Conservation (phyloP, 768 basidiomycete species). For the Lactarius vividus region DNA sequence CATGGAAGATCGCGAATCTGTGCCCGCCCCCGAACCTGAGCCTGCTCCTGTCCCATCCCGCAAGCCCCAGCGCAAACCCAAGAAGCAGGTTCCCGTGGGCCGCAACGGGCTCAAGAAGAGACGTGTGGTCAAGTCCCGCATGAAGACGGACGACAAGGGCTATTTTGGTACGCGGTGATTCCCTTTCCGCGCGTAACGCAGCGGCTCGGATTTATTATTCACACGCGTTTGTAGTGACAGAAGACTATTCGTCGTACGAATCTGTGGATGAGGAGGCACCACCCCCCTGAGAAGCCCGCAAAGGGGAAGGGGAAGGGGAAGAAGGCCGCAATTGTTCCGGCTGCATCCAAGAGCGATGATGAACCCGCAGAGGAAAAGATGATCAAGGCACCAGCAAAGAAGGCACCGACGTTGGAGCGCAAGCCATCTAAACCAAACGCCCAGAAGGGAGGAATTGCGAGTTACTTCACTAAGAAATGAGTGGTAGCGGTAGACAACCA, state of each 20-base stretch:
- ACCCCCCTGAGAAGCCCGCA: constrained; percentile 28
- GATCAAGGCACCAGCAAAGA: constrained; percentile 10
- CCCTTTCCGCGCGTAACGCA: neutral
- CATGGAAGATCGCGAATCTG: constrained; percentile 30
- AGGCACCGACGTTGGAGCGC: constrained; percentile 4
- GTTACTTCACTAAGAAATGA: constrained; percentile 23
- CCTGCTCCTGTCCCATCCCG: constrained; percentile 33
- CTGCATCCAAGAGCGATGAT: constrained; percentile 9
- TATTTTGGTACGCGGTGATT: constrained; percentile 56
- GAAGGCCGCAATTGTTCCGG: constrained; percentile 18
- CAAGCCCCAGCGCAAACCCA: constrained; percentile 41
- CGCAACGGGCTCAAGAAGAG: constrained; percentile 75
- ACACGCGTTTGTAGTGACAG: constrained; percentile 47
- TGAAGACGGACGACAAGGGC: constrained; percentile 59
- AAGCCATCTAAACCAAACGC: constrained; percentile 17
- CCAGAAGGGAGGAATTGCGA: constrained; percentile 21
- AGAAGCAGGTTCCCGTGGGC: constrained; percentile 70
- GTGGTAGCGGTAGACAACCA: neutral
- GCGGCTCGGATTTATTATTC: neutral
- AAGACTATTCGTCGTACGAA: constrained; percentile 81
- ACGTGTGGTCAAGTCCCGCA: constrained; percentile 57
- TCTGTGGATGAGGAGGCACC: constrained; percentile 63
- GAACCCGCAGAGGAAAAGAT: constrained; percentile 9
- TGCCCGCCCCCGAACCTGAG: constrained; percentile 28
- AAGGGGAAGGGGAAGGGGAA: constrained; percentile 27